Evolutionary conservation across 164 flowering plant genomes (phyloP).

Genomic region (Kalanchoe fedtschenkoi): DNA sequence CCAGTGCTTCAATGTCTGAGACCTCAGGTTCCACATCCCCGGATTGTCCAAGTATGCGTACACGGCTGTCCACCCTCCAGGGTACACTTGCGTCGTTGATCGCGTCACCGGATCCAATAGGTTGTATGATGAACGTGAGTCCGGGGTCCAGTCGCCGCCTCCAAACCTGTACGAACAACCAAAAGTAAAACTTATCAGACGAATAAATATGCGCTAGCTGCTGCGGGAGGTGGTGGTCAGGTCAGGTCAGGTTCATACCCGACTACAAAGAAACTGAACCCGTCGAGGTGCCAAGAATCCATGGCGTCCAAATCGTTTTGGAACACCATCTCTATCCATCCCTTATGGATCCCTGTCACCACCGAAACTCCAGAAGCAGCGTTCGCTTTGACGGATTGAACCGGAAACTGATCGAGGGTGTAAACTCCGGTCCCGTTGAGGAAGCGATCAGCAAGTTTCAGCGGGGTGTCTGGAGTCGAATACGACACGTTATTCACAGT

Average conservation of each 20-base stretch:
- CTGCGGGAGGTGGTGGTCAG: background rate
- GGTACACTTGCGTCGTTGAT: conserved; percentile 53
- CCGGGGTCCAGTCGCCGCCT: conserved; percentile 32
- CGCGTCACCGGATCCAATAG: conserved; percentile 41
- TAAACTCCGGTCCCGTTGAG: conserved; percentile 37
- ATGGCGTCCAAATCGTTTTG: conserved; percentile 27
- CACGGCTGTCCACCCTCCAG: conserved; percentile 41
- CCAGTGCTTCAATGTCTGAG: conserved; percentile 34
- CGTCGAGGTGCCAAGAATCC: conserved; percentile 70
- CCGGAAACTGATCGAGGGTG: conserved; percentile 35
- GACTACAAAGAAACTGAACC: conserved; percentile 57
- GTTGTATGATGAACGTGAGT: conserved; percentile 27
- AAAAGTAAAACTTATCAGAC: background rate
- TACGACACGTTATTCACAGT: conserved; percentile 48
- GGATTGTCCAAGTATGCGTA: conserved; percentile 44
- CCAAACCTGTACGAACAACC: conserved; percentile 28
- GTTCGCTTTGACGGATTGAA: conserved; percentile 11
- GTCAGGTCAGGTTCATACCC: conserved; percentile 30
- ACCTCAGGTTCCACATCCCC: conserved; percentile 58
- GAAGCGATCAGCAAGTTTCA: conserved; percentile 52
- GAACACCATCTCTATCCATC: conserved; percentile 53
- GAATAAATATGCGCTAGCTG: background rate
- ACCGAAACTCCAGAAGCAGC: conserved; percentile 34
- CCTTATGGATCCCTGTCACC: conserved; percentile 39
- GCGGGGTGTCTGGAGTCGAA: conserved; percentile 31